phyloP scores from a whole-genome alignment of 768 basidiomycete species.

The Infundibulicybe gibba region DNA sequence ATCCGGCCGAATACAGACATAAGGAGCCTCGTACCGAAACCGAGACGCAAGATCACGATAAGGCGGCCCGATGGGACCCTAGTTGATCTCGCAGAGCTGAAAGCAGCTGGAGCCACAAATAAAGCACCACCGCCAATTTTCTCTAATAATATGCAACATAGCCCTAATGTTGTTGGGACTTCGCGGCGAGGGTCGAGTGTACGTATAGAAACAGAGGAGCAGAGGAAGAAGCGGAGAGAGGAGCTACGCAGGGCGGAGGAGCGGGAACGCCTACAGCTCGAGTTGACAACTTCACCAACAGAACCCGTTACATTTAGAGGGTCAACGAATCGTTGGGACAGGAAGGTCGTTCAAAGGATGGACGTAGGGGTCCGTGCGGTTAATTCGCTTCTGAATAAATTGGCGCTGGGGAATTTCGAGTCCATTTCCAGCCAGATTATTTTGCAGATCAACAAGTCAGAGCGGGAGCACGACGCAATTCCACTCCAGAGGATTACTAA shows the following conservation, averaged over 20 bases:
- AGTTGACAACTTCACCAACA: conserved; percentile 22
- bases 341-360: conserved; percentile 37
- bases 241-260: conserved; percentile 39
- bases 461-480: conserved; percentile 88
- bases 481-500: conserved; percentile 95
- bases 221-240: conserved; percentile 39
- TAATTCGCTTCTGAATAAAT: conserved; percentile 87
- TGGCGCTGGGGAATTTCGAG: conserved; percentile 96
- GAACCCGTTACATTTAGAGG: conserved; percentile 73
- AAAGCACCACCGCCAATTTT: conserved; percentile 29
- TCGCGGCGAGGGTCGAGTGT: conserved; percentile 37
- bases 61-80: conserved; percentile 66
- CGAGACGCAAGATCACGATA: conserved; percentile 46
- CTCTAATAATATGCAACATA: conserved; percentile 30
- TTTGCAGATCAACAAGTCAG: conserved; percentile 89
- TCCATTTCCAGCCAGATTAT: conserved; percentile 95
- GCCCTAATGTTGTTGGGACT: conserved; percentile 27
- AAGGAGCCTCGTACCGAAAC: conserved; percentile 59
- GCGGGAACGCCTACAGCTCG: conserved; percentile 25
- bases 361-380: conserved; percentile 91
- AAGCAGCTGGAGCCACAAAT: conserved; percentile 36
- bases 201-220: conserved; percentile 61
- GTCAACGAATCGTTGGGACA: conserved; percentile 84
- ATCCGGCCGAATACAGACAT: conserved; percentile 62
- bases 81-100: conserved; percentile 54